These are phyloP conservation scores for Trypanosoma mega DNA, from an alignment of 208 protist species.

Conservation along the genomic window DNA sequence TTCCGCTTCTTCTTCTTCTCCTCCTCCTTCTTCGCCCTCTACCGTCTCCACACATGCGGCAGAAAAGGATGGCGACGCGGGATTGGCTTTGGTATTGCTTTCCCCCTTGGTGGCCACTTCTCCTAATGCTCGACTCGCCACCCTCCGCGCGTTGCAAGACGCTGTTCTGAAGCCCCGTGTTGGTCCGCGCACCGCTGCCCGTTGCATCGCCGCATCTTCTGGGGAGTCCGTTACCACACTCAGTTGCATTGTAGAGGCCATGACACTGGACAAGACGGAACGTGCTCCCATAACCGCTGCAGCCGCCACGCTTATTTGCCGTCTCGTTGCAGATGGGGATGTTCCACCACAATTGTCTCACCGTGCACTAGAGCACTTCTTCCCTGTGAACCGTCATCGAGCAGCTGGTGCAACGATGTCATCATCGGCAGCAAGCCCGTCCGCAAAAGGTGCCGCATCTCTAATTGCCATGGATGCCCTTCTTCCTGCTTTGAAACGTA, in stretches of 20 bases:
- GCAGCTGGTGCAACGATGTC: neutral
- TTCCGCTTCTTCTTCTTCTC: too few species aligned
- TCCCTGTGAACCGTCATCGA: constrained; percentile 8
- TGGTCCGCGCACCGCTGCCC: neutral
- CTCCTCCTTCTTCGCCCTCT: too few species aligned
- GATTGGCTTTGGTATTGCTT: constrained; percentile 30
- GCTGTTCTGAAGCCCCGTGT: constrained; percentile 27
- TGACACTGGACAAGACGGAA: constrained; percentile 66
- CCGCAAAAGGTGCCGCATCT: neutral
- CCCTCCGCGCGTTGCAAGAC: constrained; percentile 50
- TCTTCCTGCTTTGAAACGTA: constrained; percentile 13
- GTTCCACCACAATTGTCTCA: constrained; percentile 10
- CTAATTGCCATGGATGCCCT: constrained; percentile 13
- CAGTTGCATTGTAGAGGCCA: constrained; percentile 65
- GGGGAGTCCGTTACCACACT: constrained; percentile 48
- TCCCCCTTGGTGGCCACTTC: constrained; percentile 54
- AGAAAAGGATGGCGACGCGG: too few species aligned
- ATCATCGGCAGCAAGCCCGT: neutral
- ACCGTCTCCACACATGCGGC: too few species aligned
- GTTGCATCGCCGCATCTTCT: neutral
- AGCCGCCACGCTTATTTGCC: constrained; percentile 55
- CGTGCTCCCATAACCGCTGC: constrained; percentile 40
- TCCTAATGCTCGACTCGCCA: constrained; percentile 24
- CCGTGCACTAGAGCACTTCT: constrained; percentile 27
- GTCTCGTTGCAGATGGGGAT: constrained; percentile 35